Conservation (phyloP, 116 monocot species). For the Trichopus zeylanicus region DNA sequence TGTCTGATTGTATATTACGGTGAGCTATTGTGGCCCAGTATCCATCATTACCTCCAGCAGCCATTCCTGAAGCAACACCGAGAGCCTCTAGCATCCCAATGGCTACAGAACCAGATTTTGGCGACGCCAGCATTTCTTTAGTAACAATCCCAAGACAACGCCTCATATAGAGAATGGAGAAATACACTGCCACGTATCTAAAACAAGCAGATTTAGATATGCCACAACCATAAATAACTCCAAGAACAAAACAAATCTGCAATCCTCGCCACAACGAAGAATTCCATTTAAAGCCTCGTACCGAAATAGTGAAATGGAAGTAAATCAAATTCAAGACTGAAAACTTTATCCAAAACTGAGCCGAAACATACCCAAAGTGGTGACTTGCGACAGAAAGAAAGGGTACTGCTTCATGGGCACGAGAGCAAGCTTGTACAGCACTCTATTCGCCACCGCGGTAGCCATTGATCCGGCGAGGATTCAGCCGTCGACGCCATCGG, state of each 20-base stretch:
- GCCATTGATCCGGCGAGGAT: constrained; percentile 39
- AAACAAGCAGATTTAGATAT: background rate
- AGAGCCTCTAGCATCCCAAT: constrained; percentile 91
- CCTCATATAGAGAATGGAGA: constrained; percentile 66
- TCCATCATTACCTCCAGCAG: constrained; percentile 93
- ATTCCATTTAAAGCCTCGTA: no score
- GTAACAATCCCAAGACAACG: constrained; percentile 63
- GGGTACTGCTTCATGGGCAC: constrained; percentile 92
- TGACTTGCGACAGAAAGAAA: constrained; percentile 92
- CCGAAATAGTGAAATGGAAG: background rate
- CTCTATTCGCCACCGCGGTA: constrained; percentile 79
- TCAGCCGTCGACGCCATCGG: constrained; percentile 14
- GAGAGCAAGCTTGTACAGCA: constrained; percentile 92
- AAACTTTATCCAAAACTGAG: no score
- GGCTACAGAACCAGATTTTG: constrained; percentile 64
- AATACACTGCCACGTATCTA: constrained; percentile 92
- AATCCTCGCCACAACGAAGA: no score
- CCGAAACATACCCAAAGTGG: constrained; percentile 99
- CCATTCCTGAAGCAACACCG: constrained; percentile 89
- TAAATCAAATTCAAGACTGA: background rate
- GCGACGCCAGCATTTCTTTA: constrained; percentile 73
- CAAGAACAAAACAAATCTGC: no score
- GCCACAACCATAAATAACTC: background rate
- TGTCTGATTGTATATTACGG: no score
- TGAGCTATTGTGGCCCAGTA: no score